These are phyloP conservation scores for Conticribra guillardii DNA, from an alignment of 108 stramenopile genomes.

Conservation along the genomic window DNA sequence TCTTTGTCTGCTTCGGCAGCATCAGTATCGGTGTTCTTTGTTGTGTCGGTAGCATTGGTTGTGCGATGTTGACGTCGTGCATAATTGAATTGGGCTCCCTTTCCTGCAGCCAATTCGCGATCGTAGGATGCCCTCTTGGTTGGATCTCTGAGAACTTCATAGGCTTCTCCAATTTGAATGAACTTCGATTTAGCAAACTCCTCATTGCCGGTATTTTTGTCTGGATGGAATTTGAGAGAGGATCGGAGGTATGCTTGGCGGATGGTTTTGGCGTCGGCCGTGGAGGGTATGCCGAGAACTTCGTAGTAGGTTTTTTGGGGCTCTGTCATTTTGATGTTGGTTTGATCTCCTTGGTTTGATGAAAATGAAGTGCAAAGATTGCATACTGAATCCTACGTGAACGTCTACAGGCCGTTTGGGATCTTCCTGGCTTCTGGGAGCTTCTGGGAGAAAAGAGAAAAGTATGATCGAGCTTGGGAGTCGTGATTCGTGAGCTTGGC, in stretches of 20 bases:
- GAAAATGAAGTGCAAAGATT: no score
- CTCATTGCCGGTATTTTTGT: conserved; percentile 76
- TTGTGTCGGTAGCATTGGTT: conserved; percentile 1
- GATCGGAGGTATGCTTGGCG: conserved; percentile 77
- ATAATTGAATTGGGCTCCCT: no score
- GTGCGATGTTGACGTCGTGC: conserved; percentile 1
- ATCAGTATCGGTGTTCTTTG: no score
- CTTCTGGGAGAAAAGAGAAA: no score
- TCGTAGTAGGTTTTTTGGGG: conserved; percentile 56
- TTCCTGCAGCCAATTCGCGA: conserved; percentile 52
- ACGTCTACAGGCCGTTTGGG: no score
- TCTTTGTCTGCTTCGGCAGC: conserved; percentile 11
- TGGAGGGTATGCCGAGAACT: conserved; percentile 60
- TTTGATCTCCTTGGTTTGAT: no score
- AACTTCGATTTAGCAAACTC: conserved; percentile 75
- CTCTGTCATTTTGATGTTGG: not conserved
- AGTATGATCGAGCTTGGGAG: no score
- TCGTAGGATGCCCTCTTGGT: conserved; percentile 59
- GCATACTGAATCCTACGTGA: no score
- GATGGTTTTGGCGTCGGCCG: conserved; percentile 55
- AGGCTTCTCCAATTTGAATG: conserved; percentile 78
- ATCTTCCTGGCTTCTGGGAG: no score
- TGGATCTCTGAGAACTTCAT: conserved; percentile 74
- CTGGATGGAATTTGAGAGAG: conserved; percentile 73
- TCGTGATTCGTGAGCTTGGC: no score